Conservation (phyloP, 805 yeast genomes). For the Tetrapisispora phaffii region DNA sequence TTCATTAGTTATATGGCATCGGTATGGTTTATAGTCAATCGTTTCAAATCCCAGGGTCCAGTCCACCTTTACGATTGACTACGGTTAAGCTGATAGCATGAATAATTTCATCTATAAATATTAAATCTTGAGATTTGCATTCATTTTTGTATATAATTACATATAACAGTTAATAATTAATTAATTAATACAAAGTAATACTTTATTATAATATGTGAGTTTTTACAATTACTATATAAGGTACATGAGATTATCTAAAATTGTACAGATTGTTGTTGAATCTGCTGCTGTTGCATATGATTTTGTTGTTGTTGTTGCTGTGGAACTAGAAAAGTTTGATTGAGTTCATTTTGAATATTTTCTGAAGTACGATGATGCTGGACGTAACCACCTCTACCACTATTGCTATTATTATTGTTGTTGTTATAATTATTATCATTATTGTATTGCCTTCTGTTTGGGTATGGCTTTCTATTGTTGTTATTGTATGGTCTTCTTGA, state of each 20-base stretch:
- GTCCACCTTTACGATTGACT: background rate
- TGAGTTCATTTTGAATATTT: slow-evolving; percentile 1
- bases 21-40: slow-evolving; percentile 48
- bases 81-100: background rate
- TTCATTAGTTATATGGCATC: slow-evolving; percentile 63
- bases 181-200: slow-evolving; percentile 1
- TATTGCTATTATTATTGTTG: slow-evolving; percentile 7
- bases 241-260: background rate
- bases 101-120: background rate
- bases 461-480: slow-evolving; percentile 15
- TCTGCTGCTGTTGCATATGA: background rate
- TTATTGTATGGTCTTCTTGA: slow-evolving; percentile 28
- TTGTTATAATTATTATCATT: slow-evolving; percentile 22
- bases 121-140: background rate
- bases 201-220: background rate
- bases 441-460: slow-evolving; percentile 4
- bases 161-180: background rate
- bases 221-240: background rate
- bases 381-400: slow-evolving; percentile 27
- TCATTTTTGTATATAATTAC: background rate
- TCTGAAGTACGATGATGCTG: slow-evolving; percentile 17
- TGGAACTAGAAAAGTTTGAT: background rate
- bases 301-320: slow-evolving; percentile 1
- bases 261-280: slow-evolving; percentile 3
- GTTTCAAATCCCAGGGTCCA: slow-evolving; percentile 4